Percentiles rank a stretch among this genome's conserved stretches.
phyloP scores from a whole-genome alignment of 768 basidiomycete species.

The Termitomyces sp. region DNA sequence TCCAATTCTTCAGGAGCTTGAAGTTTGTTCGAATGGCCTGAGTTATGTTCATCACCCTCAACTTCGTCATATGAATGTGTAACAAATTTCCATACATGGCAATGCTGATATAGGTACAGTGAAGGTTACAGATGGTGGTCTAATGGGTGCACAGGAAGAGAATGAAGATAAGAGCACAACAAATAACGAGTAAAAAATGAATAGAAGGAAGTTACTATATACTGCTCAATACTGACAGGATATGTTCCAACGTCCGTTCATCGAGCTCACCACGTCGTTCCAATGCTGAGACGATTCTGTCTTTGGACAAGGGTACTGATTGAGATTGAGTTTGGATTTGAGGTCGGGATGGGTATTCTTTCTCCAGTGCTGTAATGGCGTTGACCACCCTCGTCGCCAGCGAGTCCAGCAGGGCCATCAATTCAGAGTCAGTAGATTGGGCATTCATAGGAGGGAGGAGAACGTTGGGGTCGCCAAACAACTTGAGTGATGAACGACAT shows the following conservation, averaged over 20 bases:
- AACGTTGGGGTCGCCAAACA: conserved; percentile 55
- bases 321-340: conserved; percentile 11
- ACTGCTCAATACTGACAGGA: conserved; percentile 28
- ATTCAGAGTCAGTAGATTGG: conserved; percentile 64
- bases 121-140: conserved; percentile 7
- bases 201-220: conserved; percentile 15
- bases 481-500: conserved; percentile 25
- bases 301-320: conserved; percentile 12
- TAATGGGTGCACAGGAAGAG: conserved; percentile 6
- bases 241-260: conserved; percentile 40
- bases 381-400: conserved; percentile 75
- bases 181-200: conserved; percentile 12
- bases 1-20: not conserved
- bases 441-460: conserved; percentile 67
- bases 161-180: conserved; percentile 2
- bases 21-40: not conserved
- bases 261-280: conserved; percentile 34
- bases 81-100: not conserved
- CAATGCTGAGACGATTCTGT: conserved; percentile 29
- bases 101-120: conserved; percentile 5
- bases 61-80: not conserved
- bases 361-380: conserved; percentile 37
- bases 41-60: not conserved
- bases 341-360: conserved; percentile 16
- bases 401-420: conserved; percentile 72